These are phyloP conservation scores for Lactuca sativa DNA, from an alignment of 129 eudicot genomes.

Conservation along the genomic window DNA sequence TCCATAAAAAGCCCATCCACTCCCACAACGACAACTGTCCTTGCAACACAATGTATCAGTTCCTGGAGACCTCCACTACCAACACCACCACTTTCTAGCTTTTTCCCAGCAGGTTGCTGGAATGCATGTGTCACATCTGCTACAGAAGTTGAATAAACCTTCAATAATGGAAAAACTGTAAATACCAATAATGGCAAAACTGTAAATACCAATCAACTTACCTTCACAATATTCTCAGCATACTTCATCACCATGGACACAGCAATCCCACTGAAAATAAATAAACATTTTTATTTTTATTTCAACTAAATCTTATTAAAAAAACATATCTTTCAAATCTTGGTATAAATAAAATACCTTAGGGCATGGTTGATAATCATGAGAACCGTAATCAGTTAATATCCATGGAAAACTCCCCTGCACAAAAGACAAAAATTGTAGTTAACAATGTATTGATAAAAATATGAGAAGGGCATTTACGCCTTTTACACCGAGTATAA, in stretches of 20 bases:
- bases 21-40: too few relatives aligned
- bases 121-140: too few relatives aligned
- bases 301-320: neutral
- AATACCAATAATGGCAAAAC: conserved; percentile 1
- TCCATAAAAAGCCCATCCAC: too few relatives aligned
- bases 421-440: neutral
- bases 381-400: conserved; percentile 78
- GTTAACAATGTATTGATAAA: too few relatives aligned
- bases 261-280: conserved; percentile 82
- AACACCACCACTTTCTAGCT: too few relatives aligned
- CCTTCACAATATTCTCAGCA: conserved; percentile 99
- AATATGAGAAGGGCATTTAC: neutral
- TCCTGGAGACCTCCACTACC: too few relatives aligned
- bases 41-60: too few relatives aligned
- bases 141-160: conserved; percentile 91
- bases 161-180: conserved; percentile 26
- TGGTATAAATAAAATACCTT: conserved; percentile 43
- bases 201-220: conserved; percentile 23
- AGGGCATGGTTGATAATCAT: conserved; percentile 98
- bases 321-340: neutral
- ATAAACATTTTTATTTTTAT: neutral
- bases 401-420: conserved; percentile 99
- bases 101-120: too few relatives aligned
- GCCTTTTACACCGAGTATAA: neutral
- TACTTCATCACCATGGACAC: conserved; percentile 99